Conservation (phyloP, 1,284 basidiomycete genomes). For the Cutaneotrichosporon sp. region DNA sequence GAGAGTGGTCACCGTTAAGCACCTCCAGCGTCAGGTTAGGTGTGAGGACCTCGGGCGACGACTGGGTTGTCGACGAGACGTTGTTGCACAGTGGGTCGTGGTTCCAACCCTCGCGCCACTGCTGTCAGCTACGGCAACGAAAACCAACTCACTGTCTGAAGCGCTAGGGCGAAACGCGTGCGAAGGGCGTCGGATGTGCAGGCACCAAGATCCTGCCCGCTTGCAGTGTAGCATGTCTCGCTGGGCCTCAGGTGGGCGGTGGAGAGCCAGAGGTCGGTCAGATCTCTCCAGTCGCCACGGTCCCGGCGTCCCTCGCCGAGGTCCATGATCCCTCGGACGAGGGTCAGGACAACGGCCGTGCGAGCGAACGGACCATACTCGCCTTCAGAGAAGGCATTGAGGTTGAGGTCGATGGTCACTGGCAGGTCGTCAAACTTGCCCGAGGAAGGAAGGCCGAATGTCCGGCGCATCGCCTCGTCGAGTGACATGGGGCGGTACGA, state of each 20-base stretch:
- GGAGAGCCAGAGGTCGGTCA: constrained; percentile 46
- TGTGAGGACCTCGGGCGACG: background rate
- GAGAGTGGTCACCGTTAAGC: background rate
- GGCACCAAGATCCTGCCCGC: constrained; percentile 31
- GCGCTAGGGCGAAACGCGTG: constrained; percentile 32
- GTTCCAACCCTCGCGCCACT: constrained; percentile 52
- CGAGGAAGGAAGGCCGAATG: constrained; percentile 39
- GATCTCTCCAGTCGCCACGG: constrained; percentile 46
- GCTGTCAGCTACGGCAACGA: background rate
- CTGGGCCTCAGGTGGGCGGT: constrained; percentile 33
- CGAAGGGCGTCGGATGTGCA: constrained; percentile 31
- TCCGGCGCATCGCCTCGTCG: constrained; percentile 43
- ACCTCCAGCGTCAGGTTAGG: background rate
- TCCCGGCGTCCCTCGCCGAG: constrained; percentile 49
- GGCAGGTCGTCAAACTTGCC: constrained; percentile 40
- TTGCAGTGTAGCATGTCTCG: constrained; percentile 29
- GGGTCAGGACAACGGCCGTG: constrained; percentile 45
- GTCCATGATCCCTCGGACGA: constrained; percentile 48
- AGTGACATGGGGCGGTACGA: constrained; percentile 40
- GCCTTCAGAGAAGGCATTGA: constrained; percentile 33
- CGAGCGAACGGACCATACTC: constrained; percentile 50
- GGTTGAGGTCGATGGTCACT: constrained; percentile 33
- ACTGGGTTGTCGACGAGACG: background rate
- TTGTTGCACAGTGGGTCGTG: constrained; percentile 44
- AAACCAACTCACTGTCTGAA: constrained; percentile 34